phyloP scores from a whole-genome alignment of 2,329 filamentous ascomycete genomes.

The Ophiostoma fasciatum region DNA sequence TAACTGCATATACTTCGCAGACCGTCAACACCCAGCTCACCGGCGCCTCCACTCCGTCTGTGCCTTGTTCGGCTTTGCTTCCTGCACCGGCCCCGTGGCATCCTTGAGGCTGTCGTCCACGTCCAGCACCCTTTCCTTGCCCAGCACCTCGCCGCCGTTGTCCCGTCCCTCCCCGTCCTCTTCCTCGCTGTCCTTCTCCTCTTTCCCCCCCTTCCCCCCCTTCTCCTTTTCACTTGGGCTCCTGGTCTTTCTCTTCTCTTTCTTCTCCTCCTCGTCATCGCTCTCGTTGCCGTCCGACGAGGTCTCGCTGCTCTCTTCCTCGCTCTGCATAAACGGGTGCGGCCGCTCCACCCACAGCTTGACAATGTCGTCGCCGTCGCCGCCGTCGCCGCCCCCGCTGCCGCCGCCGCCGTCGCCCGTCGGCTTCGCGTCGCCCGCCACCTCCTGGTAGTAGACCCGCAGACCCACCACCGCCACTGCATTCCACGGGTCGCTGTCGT shows the following conservation, averaged over 20 bases:
- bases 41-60: background rate
- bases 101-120: background rate
- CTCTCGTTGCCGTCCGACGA: conserved; percentile 8
- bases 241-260: no score
- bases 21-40: no score
- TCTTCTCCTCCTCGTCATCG: background rate
- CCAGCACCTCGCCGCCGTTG: no score
- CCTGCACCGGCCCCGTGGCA: background rate
- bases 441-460: conserved; percentile 38
- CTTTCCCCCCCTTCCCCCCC: no score
- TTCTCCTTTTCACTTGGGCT: no score
- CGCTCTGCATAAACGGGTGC: conserved; percentile 17
- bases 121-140: background rate
- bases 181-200: background rate
- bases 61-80: background rate
- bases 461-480: conserved; percentile 45
- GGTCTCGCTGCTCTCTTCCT: conserved; percentile 12
- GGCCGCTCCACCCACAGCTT: conserved; percentile 16
- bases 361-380: conserved; percentile 12
- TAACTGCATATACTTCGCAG: background rate
- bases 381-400: conserved; percentile 2
- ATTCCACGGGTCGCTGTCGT: conserved; percentile 42
- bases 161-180: no score
- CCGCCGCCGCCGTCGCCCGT: background rate
- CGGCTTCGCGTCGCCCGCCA: conserved; percentile 7